A percentile compares a stretch with the other conserved stretches of the same genome.
phyloP scores from a whole-genome alignment of 2,329 filamentous ascomycete genomes.

The Ophidiomyces ophidiicola region DNA sequence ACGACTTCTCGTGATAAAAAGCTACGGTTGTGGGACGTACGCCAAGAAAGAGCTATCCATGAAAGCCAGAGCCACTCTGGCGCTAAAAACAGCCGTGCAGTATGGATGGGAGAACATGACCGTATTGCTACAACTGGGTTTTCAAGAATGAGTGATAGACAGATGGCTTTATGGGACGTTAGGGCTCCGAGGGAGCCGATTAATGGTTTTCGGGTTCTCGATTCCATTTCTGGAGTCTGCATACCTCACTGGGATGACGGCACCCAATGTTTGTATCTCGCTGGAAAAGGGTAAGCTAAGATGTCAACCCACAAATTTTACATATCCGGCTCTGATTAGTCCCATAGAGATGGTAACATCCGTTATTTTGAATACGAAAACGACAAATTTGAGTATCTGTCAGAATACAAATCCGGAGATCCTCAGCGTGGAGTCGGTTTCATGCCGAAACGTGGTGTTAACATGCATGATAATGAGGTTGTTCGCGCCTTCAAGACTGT shows the following conservation, averaged over 20 bases:
- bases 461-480: slow-evolving; percentile 92
- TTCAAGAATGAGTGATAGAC: slow-evolving; percentile 95
- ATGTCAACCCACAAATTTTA: not conserved
- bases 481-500: slow-evolving; percentile 96
- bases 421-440: slow-evolving; percentile 92
- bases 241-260: slow-evolving; percentile 99
- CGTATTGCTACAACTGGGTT: slow-evolving; percentile 93
- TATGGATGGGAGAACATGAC: slow-evolving; percentile 96
- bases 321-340: slow-evolving; percentile 13
- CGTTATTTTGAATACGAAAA: slow-evolving; percentile 98
- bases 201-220: slow-evolving; percentile 77
- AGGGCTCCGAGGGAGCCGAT: slow-evolving; percentile 68
- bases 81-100: slow-evolving; percentile 92
- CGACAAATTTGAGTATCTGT: slow-evolving; percentile 95
- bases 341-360: slow-evolving; percentile 80
- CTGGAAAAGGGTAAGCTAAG: slow-evolving; percentile 77
- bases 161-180: slow-evolving; percentile 90
- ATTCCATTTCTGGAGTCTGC: slow-evolving; percentile 93
- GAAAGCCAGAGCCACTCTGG: slow-evolving; percentile 77
- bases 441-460: slow-evolving; percentile 85
- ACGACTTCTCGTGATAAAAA: slow-evolving; percentile 98
- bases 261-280: slow-evolving; percentile 87
- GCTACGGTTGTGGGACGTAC: slow-evolving; percentile 90
- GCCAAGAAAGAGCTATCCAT: slow-evolving; percentile 77
- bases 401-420: slow-evolving; percentile 92